Evolutionary conservation across 176 grass and related monocot species (phyloP).

Genomic region (Themeda triandra): DNA sequence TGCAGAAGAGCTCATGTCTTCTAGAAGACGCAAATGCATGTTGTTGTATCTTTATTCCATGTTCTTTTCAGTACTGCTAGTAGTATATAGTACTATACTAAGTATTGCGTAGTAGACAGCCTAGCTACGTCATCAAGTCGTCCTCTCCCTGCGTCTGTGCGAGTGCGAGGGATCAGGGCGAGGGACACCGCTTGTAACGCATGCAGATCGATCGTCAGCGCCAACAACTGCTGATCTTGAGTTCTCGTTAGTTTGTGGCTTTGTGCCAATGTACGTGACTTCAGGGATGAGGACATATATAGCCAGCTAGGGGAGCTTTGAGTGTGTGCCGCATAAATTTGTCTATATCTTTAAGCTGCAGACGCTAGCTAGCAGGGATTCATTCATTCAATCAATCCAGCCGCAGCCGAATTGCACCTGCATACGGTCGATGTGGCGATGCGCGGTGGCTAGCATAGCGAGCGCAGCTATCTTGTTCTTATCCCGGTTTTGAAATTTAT

Average conservation of each 20-base stretch:
- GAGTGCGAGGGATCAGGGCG: not conserved
- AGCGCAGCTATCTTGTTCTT: not conserved
- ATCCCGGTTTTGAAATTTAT: too few species aligned
- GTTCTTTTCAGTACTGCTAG: not conserved
- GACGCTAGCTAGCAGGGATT: not conserved
- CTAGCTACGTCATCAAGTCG: slow-evolving; percentile 15
- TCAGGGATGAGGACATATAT: not conserved
- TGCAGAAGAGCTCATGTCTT: slow-evolving; percentile 5
- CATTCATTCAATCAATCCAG: not conserved
- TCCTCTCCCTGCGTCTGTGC: not conserved
- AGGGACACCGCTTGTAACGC: not conserved
- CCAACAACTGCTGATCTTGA: not conserved
- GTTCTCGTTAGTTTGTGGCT: not conserved
- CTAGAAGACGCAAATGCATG: slow-evolving; percentile 15
- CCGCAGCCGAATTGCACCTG: not conserved
- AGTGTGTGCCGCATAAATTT: not conserved
- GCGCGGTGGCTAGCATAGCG: not conserved
- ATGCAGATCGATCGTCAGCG: not conserved
- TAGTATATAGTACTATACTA: not conserved
- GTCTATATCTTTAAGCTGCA: not conserved
- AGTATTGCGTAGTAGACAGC: not conserved
- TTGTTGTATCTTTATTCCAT: not conserved
- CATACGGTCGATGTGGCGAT: not conserved
- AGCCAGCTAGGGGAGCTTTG: not conserved
- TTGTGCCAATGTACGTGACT: not conserved